Evolutionary conservation across 441 rosid species (phyloP).

Genomic region (Pelargonium fulgidum): DNA sequence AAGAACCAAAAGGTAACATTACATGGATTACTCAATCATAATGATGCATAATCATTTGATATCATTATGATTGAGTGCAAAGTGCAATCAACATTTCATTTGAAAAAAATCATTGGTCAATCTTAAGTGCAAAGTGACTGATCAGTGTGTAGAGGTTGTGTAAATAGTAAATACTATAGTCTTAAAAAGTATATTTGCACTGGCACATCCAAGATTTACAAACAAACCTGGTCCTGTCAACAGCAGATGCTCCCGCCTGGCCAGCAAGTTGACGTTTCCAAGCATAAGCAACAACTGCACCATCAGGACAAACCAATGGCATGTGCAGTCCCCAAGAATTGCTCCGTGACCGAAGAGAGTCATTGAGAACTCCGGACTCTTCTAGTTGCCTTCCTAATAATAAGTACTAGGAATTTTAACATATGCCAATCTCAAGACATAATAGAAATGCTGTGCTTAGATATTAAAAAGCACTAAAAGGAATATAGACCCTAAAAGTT

Average conservation of each 20-base stretch:
- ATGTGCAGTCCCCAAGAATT: conserved; percentile 65
- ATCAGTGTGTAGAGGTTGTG: neutral
- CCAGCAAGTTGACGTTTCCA: conserved; percentile 74
- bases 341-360: conserved; percentile 65
- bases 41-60: neutral
- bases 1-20: neutral
- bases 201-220: too few species aligned
- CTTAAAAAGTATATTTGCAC: conserved; percentile 25
- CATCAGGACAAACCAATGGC: too few species aligned
- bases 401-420: conserved; percentile 17
- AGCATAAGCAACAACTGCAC: too few species aligned
- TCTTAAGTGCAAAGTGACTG: neutral
- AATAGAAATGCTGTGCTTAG: neutral
- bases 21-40: neutral
- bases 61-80: neutral
- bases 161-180: neutral
- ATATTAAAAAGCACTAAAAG: neutral
- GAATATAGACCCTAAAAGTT: neutral
- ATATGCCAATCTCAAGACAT: neutral
- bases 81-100: too few species aligned
- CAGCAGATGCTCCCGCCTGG: conserved; percentile 74
- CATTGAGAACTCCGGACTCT: conserved; percentile 81
- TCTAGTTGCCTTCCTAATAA: conserved; percentile 71
- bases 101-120: too few species aligned
- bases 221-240: too few species aligned